Conservation (phyloP, 163 green algal genomes). For the Coccomyxa subellipsoidea region DNA sequence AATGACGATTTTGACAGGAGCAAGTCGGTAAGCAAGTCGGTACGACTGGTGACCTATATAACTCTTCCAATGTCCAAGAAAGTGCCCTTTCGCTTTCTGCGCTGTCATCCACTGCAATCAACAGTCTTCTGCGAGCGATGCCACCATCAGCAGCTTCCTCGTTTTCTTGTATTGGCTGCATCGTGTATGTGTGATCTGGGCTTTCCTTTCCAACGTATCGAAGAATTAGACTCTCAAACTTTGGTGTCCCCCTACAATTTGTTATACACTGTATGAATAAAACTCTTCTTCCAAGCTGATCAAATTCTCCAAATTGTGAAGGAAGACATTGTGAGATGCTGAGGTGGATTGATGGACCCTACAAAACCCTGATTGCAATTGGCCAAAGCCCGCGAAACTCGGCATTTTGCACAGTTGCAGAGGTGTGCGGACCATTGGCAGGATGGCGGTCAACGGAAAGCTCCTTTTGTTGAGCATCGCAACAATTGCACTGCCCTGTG, state of each 20-base stretch:
- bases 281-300: background rate
- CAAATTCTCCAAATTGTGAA: background rate
- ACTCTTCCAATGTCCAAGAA: slow-evolving; percentile 45
- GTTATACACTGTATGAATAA: background rate
- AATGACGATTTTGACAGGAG: too few relatives aligned
- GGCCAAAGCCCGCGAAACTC: background rate
- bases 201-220: too few relatives aligned
- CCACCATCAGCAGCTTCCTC: background rate
- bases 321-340: background rate
- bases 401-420: background rate
- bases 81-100: slow-evolving; percentile 44
- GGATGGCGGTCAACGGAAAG: background rate
- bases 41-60: slow-evolving; percentile 22
- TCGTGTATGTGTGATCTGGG: background rate
- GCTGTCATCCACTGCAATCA: slow-evolving; percentile 47
- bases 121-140: slow-evolving; percentile 14
- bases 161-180: background rate
- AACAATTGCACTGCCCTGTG: slow-evolving; percentile 4
- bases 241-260: too few relatives aligned
- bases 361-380: background rate
- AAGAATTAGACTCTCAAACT: too few relatives aligned
- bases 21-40: background rate
- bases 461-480: background rate
- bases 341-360: background rate
- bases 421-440: background rate